Base-by-base conservation (phyloP, 2,329 filamentous ascomycete genomes). In the Phaeosphaeriaceae sp. region DNA sequence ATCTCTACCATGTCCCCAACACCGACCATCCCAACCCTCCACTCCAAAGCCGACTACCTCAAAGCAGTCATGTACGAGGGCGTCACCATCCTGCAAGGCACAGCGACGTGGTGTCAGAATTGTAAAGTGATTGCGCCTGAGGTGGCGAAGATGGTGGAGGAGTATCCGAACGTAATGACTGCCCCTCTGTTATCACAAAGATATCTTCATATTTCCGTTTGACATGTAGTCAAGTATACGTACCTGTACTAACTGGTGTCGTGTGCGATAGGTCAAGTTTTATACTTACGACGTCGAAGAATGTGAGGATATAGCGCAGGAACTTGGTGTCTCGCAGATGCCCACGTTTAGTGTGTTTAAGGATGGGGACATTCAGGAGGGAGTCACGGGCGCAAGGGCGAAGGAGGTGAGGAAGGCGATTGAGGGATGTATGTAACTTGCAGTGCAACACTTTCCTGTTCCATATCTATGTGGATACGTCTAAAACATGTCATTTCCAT, bases 201-300 rank as follows among this genome's bases (percentile, higher is more conserved):
- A n/a, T n/a, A n/a, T n/a, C n/a, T n/a, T n/a, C n/a, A n/a, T n/a
- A n/a, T 36, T 36, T 7, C 10, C 15, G 11, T 36, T 31, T 11
- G 27, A 6, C 27, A 31, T 31, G 27, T 11, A 31, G 27, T 31
- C 27, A 31, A 31, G 11, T 31, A 11, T 31, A 71, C 47, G n/a
- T n/a, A n/a, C n/a, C n/a, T n/a, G n/a, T 44, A 21, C 13, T 19
- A 9, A 44, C 41, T 20, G 4, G 9, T 5, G 22, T 4, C 22
- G 42, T 45, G 41, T 45, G 19, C 3, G n/a, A 48, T 19, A 51
- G 33, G 68, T 70, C 1, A 66, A 61, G 21, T 74, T 74, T 27
- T 74, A 69, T 47, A 67, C 65, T 5, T 73, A 72, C 51, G 70
- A 74, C 31, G 69, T 74, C 15, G 71, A 73, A 22, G 63, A 73